Base-by-base conservation (phyloP, 2,329 filamentous ascomycete genomes). In the Alternaria sp. region DNA sequence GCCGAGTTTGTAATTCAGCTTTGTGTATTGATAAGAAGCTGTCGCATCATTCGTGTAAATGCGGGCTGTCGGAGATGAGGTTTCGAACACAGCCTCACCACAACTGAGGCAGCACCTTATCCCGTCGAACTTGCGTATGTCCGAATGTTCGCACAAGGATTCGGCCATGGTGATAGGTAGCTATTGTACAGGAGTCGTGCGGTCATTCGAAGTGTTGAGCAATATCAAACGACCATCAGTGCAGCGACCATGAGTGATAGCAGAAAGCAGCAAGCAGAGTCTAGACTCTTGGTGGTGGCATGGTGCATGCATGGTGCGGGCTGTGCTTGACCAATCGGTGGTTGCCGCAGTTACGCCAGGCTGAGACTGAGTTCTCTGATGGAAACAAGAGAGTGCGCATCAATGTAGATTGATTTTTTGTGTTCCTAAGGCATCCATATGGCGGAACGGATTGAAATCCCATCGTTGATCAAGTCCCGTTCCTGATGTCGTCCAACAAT, bases 101-200 rank as follows among this genome's bases (percentile, higher is more conserved):
- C 66, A 68, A 4, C 53, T 43, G 11, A 68, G 55, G 41, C 64
- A 65, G 48, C 61, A 64, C 20, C 62, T 56, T 9, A 65, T 24
- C 24, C 51, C 51, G 32, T 66, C 66, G 28, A 67, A 68, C 5
- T 52, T 51, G 16, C 60, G 59, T 12, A 65, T 16, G 53, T 68
- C 64, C 7, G 51, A 34, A 30, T 68, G 64, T n/a, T 44, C 36
- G 44, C 64, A 67, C 9, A 34, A 5, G 2, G 4, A 5, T 22
- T 24, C 48, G 32, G 39, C 12, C 54, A 54, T 57, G 12, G 9
- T 46, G 51, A 18, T n/a, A 8, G 5, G 16, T 16, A 14, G 42
- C 9, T 11, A 3, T 24, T 2, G 5, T 42, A n/a, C 16, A 22
- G 11, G 14, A 11, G n/a, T 30, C 7, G 24, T 26, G 12, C 14